phyloP scores from a whole-genome alignment of 2,329 filamentous ascomycete species.

The Exophiala sp. region DNA sequence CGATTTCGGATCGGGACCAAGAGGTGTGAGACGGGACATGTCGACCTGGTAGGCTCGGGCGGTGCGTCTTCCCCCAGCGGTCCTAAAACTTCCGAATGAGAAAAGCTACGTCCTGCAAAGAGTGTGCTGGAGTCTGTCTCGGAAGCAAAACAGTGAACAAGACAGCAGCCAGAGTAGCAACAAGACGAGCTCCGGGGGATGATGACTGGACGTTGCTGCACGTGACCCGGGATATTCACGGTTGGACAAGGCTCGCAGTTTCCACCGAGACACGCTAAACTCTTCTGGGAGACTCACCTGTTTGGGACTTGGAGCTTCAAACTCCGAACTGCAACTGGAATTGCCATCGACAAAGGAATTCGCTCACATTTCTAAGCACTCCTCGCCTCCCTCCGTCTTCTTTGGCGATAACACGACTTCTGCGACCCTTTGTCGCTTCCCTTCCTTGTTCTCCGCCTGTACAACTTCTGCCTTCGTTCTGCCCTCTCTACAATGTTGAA shows the following conservation, averaged over 20 bases:
- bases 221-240: constrained; percentile 3
- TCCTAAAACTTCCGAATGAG: no score
- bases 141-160: no score
- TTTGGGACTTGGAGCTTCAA: neutral
- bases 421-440: constrained; percentile 21
- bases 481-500: constrained; percentile 23
- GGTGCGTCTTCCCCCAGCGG: no score
- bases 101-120: no score
- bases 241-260: neutral
- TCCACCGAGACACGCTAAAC: neutral
- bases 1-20: neutral
- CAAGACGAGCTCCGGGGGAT: no score
- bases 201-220: no score
- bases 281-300: neutral
- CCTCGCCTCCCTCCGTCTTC: constrained; percentile 9
- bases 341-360: neutral
- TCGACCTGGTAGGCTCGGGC: no score
- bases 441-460: constrained; percentile 4
- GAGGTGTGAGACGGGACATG: neutral
- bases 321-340: neutral
- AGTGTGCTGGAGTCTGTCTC: no score
- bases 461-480: neutral
- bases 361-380: constrained; percentile 16
- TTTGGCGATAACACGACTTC: constrained; percentile 7
- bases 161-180: neutral